phyloP scores from a whole-genome alignment of 768 basidiomycete genomes.

The Trametes sanguinea region DNA sequence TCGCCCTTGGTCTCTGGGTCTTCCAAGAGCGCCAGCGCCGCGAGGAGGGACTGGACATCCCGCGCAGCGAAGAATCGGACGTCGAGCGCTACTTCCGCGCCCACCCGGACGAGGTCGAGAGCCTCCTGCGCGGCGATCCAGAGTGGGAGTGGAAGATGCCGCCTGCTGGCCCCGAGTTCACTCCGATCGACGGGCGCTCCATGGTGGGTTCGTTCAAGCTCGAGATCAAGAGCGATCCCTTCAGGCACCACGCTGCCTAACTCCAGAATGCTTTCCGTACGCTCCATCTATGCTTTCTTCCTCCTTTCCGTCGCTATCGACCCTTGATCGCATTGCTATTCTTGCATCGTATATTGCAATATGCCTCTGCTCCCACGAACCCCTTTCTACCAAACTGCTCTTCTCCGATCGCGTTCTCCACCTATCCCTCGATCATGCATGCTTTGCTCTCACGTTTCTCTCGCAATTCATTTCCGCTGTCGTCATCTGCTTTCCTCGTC shows the following conservation, averaged over 20 bases:
- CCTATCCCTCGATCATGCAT: background rate
- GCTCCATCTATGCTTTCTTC: background rate
- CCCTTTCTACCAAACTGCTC: background rate
- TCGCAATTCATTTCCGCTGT: too few species aligned
- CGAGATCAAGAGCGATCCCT: background rate
- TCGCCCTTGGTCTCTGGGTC: conserved; percentile 4
- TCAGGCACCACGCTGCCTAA: background rate
- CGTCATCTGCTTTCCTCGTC: too few species aligned
- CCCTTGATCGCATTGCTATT: background rate
- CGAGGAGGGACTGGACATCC: background rate
- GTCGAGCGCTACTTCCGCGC: conserved; percentile 10
- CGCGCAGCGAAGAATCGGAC: background rate
- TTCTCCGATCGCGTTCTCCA: too few species aligned
- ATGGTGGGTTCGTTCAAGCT: conserved; percentile 10
- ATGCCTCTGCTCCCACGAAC: too few species aligned
- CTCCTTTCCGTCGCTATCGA: background rate
- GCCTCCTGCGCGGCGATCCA: background rate
- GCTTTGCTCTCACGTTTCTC: too few species aligned
- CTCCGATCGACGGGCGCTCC: background rate
- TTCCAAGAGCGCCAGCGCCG: conserved; percentile 9
- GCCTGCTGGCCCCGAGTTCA: conserved; percentile 10
- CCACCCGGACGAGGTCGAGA: conserved; percentile 16
- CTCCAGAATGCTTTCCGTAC: background rate
- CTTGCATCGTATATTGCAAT: too few species aligned
- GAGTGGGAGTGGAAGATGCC: conserved; percentile 13